Conservation (phyloP, 139 green algal genomes). For the Eudorina sp. region DNA sequence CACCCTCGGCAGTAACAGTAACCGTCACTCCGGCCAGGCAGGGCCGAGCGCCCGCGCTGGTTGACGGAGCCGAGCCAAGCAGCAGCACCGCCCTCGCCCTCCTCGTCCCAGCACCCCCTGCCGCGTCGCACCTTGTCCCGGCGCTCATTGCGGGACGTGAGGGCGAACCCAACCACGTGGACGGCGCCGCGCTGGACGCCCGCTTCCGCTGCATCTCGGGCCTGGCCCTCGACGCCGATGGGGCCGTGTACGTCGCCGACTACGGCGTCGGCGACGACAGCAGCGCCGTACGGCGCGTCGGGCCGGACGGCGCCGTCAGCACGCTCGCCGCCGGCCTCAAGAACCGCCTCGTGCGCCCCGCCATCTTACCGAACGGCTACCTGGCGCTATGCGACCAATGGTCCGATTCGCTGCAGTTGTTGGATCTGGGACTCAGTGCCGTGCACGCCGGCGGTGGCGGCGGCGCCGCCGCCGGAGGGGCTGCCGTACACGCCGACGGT, state of each 20-base stretch:
- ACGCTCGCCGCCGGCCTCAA: background rate
- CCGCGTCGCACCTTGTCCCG: background rate
- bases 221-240: background rate
- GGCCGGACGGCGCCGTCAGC: background rate
- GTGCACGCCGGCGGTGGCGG: background rate
- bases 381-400: background rate
- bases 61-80: too few species aligned
- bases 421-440: constrained; percentile 5
- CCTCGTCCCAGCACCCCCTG: background rate
- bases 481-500: background rate
- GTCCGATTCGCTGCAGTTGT: background rate
- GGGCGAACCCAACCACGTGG: background rate
- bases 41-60: too few species aligned
- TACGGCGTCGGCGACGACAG: background rate
- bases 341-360: too few species aligned
- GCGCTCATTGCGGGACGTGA: background rate
- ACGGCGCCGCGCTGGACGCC: background rate
- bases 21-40: too few species aligned
- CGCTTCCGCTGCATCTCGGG: background rate
- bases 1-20: too few species aligned
- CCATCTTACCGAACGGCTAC: constrained; percentile 24
- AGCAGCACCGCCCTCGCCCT: background rate
- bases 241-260: background rate
- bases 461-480: background rate
- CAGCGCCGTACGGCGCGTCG: background rate